Conservation (phyloP, 148 eudicot genomes). For the Pharnaceum exiguum region DNA sequence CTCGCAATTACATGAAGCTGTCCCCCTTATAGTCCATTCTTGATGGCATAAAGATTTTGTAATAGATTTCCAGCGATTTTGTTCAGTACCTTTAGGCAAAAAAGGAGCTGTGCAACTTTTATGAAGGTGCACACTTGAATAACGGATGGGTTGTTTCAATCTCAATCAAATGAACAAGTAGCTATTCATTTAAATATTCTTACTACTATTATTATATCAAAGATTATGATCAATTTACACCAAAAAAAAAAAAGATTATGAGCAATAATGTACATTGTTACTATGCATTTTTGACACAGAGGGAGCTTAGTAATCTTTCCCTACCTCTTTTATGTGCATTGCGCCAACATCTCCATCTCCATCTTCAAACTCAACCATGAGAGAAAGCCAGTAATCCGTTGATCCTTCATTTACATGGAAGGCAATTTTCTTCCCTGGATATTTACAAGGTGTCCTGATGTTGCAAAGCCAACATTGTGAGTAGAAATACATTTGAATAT, state of each 20-base stretch:
- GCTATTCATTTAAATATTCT: no score
- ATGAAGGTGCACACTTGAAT: constrained; percentile 1
- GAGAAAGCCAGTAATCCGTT: constrained; percentile 81
- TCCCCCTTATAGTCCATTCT: neutral
- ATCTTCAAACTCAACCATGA: constrained; percentile 78
- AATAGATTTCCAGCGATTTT: constrained; percentile 17
- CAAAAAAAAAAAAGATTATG: no score
- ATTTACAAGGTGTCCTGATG: constrained; percentile 96
- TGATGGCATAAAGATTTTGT: neutral
- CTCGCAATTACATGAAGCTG: neutral
- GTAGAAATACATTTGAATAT: neutral
- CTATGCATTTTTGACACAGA: neutral
- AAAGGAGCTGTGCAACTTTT: neutral
- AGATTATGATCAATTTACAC: no score
- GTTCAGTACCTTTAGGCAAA: constrained; percentile 11
- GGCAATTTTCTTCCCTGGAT: constrained; percentile 73
- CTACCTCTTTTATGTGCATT: constrained; percentile 87
- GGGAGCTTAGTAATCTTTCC: neutral
- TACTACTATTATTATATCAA: no score
- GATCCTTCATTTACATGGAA: constrained; percentile 93
- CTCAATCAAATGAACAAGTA: no score
- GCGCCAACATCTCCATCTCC: constrained; percentile 97
- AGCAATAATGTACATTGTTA: no score
- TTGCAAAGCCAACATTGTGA: constrained; percentile 9
- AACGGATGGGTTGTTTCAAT: no score